Evolutionary conservation across 192 early-diverging fungal genomes (phyloP).

Genomic region (Coemansia sp.): DNA sequence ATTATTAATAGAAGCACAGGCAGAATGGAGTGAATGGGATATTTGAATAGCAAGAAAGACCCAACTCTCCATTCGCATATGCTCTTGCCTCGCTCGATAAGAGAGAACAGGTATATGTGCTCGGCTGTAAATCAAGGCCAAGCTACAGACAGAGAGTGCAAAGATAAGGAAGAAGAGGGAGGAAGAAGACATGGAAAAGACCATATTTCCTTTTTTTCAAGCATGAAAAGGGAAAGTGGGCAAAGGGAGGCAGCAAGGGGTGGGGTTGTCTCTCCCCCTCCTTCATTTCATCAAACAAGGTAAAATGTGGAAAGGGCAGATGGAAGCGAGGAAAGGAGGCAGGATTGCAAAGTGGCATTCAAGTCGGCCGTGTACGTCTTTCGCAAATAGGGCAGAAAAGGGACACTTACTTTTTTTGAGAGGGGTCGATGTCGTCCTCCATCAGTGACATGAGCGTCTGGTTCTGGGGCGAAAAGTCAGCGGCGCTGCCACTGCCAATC

Average conservation of each 20-base stretch:
- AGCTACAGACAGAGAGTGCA: background rate
- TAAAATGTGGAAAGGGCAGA: conserved; percentile 2
- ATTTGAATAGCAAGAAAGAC: background rate
- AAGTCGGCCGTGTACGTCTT: background rate
- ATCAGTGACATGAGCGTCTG: conserved; percentile 52
- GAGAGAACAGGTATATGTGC: conserved; percentile 28
- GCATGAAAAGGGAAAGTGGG: conserved; percentile 4
- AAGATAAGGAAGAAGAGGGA: conserved; percentile 18
- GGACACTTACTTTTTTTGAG: conserved; percentile 48
- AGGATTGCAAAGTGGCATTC: background rate
- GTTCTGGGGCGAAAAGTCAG: conserved; percentile 50
- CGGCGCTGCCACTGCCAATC: conserved; percentile 28
- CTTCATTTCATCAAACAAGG: no score
- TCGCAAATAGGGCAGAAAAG: background rate
- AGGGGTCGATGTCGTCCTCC: conserved; percentile 37
- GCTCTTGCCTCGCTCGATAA: background rate
- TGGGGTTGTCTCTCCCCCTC: no score
- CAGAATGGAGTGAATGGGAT: background rate
- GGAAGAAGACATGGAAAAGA: conserved; percentile 28
- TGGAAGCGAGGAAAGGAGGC: background rate
- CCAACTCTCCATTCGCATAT: background rate
- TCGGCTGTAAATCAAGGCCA: conserved; percentile 1
- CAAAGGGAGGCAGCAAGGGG: no score
- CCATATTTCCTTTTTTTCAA: conserved; percentile 5
- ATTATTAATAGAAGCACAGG: conserved; percentile 1